Conservation (phyloP, 768 basidiomycete species). For the Gelatoporia subvermispora region DNA sequence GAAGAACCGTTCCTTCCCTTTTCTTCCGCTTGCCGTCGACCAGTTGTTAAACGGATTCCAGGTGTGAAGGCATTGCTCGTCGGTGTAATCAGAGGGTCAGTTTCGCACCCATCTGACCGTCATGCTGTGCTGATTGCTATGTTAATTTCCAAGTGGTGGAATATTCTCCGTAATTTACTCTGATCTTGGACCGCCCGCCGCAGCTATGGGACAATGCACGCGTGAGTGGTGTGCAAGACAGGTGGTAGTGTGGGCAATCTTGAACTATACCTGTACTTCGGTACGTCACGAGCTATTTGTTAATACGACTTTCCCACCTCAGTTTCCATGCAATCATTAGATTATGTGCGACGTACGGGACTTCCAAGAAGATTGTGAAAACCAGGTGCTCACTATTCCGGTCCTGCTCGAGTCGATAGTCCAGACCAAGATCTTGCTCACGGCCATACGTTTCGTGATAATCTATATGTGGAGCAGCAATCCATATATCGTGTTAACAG, state of each 20-base stretch:
- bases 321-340: not conserved
- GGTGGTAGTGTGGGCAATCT: not conserved
- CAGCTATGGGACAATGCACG: not conserved
- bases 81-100: not conserved
- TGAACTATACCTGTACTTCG: not conserved
- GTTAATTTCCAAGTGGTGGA: no score
- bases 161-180: no score
- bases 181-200: no score
- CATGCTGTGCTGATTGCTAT: no score
- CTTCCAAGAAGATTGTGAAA: not conserved
- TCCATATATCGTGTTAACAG: not conserved
- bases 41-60: conserved; percentile 21
- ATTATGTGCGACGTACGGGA: not conserved
- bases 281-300: not conserved
- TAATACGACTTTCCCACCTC: not conserved
- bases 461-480: not conserved
- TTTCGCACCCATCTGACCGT: not conserved
- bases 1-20: conserved; percentile 45
- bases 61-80: not conserved
- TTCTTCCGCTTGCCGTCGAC: conserved; percentile 30
- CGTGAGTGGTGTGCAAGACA: not conserved
- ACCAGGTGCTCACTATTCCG: not conserved
- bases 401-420: not conserved
- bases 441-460: not conserved
- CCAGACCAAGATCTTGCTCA: not conserved